These are phyloP conservation scores for Emericellopsis atlantica DNA, from an alignment of 2,329 filamentous ascomycete species.

Conservation along the genomic window DNA sequence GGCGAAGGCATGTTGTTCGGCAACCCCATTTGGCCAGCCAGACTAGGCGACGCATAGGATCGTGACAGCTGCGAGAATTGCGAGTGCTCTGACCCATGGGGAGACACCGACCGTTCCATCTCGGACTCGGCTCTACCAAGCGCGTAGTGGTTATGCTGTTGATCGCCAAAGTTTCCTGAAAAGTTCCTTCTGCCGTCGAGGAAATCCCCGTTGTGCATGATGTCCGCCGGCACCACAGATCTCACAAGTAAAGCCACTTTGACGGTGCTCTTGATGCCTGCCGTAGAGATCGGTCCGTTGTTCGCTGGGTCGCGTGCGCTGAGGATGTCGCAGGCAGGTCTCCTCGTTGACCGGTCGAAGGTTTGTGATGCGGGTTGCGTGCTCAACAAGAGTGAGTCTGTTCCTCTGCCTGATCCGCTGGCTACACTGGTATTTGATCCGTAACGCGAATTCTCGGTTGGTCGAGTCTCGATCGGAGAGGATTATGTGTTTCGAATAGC, in stretches of 20 bases:
- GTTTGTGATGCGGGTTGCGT: no score
- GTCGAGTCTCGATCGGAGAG: not conserved
- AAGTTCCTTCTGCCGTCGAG: no score
- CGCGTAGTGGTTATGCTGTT: conserved; percentile 15
- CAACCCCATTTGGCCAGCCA: conserved; percentile 36
- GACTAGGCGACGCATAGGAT: conserved; percentile 39
- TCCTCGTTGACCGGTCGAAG: no score
- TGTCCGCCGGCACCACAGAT: conserved; percentile 16
- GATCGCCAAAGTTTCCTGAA: conserved; percentile 16
- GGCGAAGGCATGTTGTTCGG: conserved; percentile 21
- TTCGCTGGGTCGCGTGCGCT: no score
- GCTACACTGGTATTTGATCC: no score
- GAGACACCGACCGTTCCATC: conserved; percentile 43
- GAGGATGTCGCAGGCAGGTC: no score
- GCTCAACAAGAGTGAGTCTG: no score
- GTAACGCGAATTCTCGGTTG: not conserved
- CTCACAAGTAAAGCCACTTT: no score
- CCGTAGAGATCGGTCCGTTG: no score
- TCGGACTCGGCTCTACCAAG: conserved; percentile 21
- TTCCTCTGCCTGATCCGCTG: no score
- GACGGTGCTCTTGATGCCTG: no score
- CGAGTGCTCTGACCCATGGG: conserved; percentile 47
- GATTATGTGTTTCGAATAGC: not conserved
- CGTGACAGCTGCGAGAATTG: conserved; percentile 38
- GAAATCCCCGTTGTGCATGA: conserved; percentile 28